Conservation (phyloP, 106 monocot species). For the Dendrobium officinale region DNA sequence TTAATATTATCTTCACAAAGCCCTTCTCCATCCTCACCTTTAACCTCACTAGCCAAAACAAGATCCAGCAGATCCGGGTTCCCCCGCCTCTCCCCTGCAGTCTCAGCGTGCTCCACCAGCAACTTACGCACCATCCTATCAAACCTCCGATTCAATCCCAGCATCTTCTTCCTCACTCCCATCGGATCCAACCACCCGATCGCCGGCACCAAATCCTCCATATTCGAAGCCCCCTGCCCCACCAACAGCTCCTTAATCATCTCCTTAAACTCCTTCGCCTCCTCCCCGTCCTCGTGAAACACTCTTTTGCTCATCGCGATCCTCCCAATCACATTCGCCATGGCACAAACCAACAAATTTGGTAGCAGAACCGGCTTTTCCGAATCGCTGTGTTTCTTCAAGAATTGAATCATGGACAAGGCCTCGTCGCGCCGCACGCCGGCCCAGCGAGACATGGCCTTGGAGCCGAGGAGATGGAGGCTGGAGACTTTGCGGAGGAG, state of each 20-base stretch:
- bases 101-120: conserved; percentile 25
- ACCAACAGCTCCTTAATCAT: conserved; percentile 33
- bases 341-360: conserved; percentile 13
- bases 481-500: conserved; percentile 24
- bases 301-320: conserved; percentile 26
- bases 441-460: conserved; percentile 19
- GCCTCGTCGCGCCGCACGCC: conserved; percentile 20
- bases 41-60: conserved; percentile 2
- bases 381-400: not conserved
- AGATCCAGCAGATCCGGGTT: conserved; percentile 18
- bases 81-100: conserved; percentile 5
- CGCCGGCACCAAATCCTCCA: conserved; percentile 33
- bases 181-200: conserved; percentile 36
- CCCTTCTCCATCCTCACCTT: not conserved
- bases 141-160: conserved; percentile 12
- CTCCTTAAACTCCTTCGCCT: conserved; percentile 31
- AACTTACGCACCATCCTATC: conserved; percentile 17
- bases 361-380: conserved; percentile 10
- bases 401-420: conserved; percentile 16
- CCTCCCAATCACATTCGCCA: conserved; percentile 39
- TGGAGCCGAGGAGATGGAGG: conserved; percentile 22
- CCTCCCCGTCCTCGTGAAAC: conserved; percentile 16
- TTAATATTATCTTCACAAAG: conserved; percentile 7
- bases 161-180: conserved; percentile 25
- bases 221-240: conserved; percentile 22